phyloP scores from a whole-genome alignment of 1,284 basidiomycete species.

The Melanopsichium pennsylvanicum region DNA sequence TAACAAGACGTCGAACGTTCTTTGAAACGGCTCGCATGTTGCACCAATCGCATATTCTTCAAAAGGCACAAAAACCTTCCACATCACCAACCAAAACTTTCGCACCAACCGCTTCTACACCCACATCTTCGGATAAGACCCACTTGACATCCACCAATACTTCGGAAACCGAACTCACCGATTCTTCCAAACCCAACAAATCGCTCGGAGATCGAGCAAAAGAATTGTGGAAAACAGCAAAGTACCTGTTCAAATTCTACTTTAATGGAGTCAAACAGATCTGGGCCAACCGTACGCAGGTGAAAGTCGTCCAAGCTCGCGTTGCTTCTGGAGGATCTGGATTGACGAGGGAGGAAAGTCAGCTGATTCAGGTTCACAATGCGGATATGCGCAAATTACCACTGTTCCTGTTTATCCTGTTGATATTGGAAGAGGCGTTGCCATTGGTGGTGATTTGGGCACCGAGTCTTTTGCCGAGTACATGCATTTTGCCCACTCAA shows the following conservation, averaged over 20 bases:
- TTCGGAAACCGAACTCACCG: slow-evolving; percentile 3
- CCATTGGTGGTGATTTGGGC: slow-evolving; percentile 84
- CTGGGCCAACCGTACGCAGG: slow-evolving; percentile 54
- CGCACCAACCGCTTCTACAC: background rate
- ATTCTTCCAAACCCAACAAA: slow-evolving; percentile 13
- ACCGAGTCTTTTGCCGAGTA: slow-evolving; percentile 84
- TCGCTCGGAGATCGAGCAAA: slow-evolving; percentile 35
- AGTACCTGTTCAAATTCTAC: slow-evolving; percentile 64
- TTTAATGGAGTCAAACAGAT: slow-evolving; percentile 64
- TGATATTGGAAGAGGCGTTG: slow-evolving; percentile 81
- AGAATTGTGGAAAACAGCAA: slow-evolving; percentile 55
- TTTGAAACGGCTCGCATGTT: slow-evolving; percentile 17
- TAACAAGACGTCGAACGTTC: slow-evolving; percentile 14
- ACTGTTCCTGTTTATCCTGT: slow-evolving; percentile 78
- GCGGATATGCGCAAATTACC: slow-evolving; percentile 72
- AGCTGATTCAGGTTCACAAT: slow-evolving; percentile 51
- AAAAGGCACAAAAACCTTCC: slow-evolving; percentile 13
- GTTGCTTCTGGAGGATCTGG: slow-evolving; percentile 30
- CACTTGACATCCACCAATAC: slow-evolving; percentile 6
- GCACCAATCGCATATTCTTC: slow-evolving; percentile 19
- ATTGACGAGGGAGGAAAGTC: slow-evolving; percentile 48
- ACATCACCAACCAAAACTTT: slow-evolving; percentile 3
- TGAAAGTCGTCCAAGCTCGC: slow-evolving; percentile 33
- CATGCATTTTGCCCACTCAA: slow-evolving; percentile 84
- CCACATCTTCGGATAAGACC: slow-evolving; percentile 6